These are phyloP conservation scores for Stagonosporopsis rhizophila DNA, from an alignment of 2,329 filamentous ascomycete species.

Conservation along the genomic window DNA sequence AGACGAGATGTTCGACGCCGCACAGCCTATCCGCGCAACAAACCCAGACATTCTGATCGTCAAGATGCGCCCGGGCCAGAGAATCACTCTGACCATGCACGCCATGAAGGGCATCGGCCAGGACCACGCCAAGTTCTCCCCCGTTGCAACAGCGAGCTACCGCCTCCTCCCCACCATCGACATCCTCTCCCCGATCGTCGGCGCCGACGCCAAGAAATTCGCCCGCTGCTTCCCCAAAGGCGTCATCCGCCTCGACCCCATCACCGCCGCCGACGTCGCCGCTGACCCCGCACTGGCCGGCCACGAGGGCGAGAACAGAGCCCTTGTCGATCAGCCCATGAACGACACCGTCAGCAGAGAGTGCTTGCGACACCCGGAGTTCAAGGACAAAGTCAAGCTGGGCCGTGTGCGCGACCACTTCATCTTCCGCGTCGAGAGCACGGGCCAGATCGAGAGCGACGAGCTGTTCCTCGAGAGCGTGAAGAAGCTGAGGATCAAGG, in stretches of 20 bases:
- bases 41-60: slow-evolving; percentile 94
- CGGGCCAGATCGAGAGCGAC: slow-evolving; percentile 93
- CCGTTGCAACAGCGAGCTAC: slow-evolving; percentile 93
- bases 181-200: slow-evolving; percentile 83
- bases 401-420: slow-evolving; percentile 93
- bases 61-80: slow-evolving; percentile 90
- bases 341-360: slow-evolving; percentile 95
- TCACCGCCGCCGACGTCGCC: slow-evolving; percentile 71
- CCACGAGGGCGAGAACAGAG: slow-evolving; percentile 81
- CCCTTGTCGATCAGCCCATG: slow-evolving; percentile 86
- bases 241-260: slow-evolving; percentile 80
- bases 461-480: slow-evolving; percentile 91
- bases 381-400: slow-evolving; percentile 93
- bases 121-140: slow-evolving; percentile 97
- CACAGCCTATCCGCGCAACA: slow-evolving; percentile 75
- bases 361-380: slow-evolving; percentile 88
- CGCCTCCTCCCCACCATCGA: slow-evolving; percentile 86
- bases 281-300: slow-evolving; percentile 71
- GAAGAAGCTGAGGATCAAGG: slow-evolving; percentile 85
- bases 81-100: slow-evolving; percentile 85
- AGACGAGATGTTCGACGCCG: slow-evolving; percentile 39
- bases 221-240: slow-evolving; percentile 86
- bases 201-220: slow-evolving; percentile 87
- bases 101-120: slow-evolving; percentile 93
- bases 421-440: slow-evolving; percentile 94